Percentiles rank a stretch among this genome's conserved stretches.
phyloP scores from a whole-genome alignment of 306 rosid genomes.

The Corylus avellana region DNA sequence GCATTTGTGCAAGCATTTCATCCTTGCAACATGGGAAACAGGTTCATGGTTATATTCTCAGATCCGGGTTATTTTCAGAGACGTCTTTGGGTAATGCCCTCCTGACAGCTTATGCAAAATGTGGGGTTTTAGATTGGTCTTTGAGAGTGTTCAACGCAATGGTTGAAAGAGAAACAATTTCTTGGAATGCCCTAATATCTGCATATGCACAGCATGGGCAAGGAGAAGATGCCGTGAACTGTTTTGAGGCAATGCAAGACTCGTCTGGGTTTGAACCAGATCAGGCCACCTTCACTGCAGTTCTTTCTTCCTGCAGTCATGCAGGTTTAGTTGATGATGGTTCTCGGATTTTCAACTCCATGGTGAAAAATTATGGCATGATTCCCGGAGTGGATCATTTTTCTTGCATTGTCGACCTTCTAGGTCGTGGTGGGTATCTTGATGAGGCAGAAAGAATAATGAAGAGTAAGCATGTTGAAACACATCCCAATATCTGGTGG shows the following conservation, averaged over 20 bases:
- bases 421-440: slow-evolving; percentile 73
- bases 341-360: slow-evolving; percentile 47
- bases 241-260: slow-evolving; percentile 62
- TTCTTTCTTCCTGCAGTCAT: slow-evolving; percentile 84
- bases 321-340: slow-evolving; percentile 71
- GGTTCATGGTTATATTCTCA: slow-evolving; percentile 61
- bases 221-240: slow-evolving; percentile 63
- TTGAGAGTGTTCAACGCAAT: slow-evolving; percentile 60
- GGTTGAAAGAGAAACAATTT: slow-evolving; percentile 59
- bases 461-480: slow-evolving; percentile 45
- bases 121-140: slow-evolving; percentile 61
- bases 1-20: slow-evolving; percentile 64
- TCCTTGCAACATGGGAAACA: slow-evolving; percentile 66
- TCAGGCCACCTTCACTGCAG: slow-evolving; percentile 65
- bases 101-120: slow-evolving; percentile 70
- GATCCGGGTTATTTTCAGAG: slow-evolving; percentile 44
- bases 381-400: slow-evolving; percentile 66
- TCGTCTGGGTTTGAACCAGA: slow-evolving; percentile 56
- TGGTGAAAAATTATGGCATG: slow-evolving; percentile 50
- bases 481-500: slow-evolving; percentile 72
- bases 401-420: slow-evolving; percentile 75
- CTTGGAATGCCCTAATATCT: slow-evolving; percentile 83
- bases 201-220: slow-evolving; percentile 76
- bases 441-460: slow-evolving; percentile 69
- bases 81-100: slow-evolving; percentile 59